Base-by-base conservation (phyloP, 2,329 filamentous ascomycete species). In the Parasarocladium wereldwijsianum region DNA sequence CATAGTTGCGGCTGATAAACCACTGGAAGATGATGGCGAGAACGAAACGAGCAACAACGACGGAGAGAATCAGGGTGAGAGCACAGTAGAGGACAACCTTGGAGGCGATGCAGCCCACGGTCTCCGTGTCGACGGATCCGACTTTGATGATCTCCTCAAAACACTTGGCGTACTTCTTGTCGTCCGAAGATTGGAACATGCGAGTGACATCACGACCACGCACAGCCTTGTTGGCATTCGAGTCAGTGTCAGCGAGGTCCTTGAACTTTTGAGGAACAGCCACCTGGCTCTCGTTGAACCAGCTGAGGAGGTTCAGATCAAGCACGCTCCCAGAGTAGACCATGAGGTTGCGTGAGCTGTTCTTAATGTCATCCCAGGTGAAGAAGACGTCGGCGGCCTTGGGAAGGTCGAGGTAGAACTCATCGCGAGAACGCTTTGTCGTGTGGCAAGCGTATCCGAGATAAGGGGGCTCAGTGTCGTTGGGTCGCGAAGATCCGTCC, bases 21-120 rank as follows among this genome's bases (percentile, higher is more conserved):
- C 92, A 98, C 47, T 94, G 84, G 61, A 98, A 98, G 35, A 87
- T 54, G 25, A 96, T 49, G 8, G 90, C 90, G 30, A 98, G 68
- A n/a, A 78, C 48, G 47, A 98, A 98, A 40, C 93, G 87, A 38
- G 79, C 70, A 11, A 70, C 48, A 5, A 98, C 92, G 30, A 98
- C 84, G 4, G 84, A 75, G 35, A 98, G 58, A 55, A 98, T 98
- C 52, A 98, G 82, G 32, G 79, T 74, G 38, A 98, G 62, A 4
- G 87, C 92, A 31, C 93, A 76, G 48, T 98, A 98, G 24, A 98
- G 74, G 4, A 98, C 90, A 16, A 98, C 86, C 57, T 93, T 81
- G 39, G 87, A 93, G 3, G 90, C 90, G 50, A 98, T 98, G 58
- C 90, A 98, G 11, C 90, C 90, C 28, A 98, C 81, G 6, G 83